These are phyloP conservation scores for Trichoderma gracile DNA, from an alignment of 2,329 filamentous ascomycete genomes.

Conservation along the genomic window DNA sequence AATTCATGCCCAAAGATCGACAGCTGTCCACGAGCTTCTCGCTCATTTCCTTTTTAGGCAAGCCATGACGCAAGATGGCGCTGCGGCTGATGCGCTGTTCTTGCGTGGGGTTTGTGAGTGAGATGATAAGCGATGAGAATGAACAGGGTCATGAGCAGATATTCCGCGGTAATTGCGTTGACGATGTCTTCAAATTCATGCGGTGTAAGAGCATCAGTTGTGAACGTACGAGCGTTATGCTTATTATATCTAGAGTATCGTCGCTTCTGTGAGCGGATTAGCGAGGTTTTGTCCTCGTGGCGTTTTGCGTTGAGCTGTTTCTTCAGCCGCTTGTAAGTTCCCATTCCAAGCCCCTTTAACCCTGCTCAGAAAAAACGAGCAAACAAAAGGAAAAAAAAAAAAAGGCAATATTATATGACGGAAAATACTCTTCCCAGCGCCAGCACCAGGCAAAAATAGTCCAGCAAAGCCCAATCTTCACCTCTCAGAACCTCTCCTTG, in stretches of 20 bases:
- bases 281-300: conserved; percentile 7
- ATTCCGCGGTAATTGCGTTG: not conserved
- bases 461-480: too few relatives aligned
- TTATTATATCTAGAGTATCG: not conserved
- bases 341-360: not conserved
- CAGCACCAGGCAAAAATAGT: conserved; percentile 1
- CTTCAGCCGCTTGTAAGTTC: not conserved
- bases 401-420: not conserved
- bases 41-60: not conserved
- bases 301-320: not conserved
- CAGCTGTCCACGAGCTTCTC: conserved; percentile 21
- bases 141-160: not conserved
- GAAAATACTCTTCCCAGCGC: conserved; percentile 1
- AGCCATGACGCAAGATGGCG: conserved; percentile 26
- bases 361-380: conserved; percentile 1
- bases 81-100: not conserved
- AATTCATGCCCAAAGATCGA: not conserved
- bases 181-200: too few relatives aligned
- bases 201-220: too few relatives aligned
- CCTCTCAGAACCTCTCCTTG: conserved; percentile 36
- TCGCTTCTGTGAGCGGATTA: conserved; percentile 5
- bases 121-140: not conserved
- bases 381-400: not conserved
- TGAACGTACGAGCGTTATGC: not conserved
- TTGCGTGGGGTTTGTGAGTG: not conserved